A percentile compares a stretch with the other conserved stretches of the same genome.
Conservation (phyloP, 1,284 basidiomycete genomes). For the Cutaneotrichosporon mucoides region DNA sequence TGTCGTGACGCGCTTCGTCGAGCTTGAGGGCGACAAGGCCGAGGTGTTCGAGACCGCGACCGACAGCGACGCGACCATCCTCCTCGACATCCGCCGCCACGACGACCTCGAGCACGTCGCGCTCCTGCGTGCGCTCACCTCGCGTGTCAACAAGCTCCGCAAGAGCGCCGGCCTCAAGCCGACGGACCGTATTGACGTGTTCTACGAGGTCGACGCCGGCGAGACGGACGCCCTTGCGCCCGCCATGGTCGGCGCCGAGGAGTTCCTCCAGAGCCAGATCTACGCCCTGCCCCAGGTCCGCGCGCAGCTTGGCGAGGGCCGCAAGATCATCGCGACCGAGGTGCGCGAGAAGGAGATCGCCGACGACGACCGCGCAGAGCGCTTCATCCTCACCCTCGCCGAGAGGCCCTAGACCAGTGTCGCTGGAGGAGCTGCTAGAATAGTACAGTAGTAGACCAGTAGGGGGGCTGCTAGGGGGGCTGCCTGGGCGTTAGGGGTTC, state of each 20-base stretch:
- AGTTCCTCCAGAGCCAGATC: constrained; percentile 71
- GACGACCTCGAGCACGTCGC: constrained; percentile 84
- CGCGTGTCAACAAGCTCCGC: constrained; percentile 90
- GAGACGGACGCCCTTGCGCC: constrained; percentile 62
- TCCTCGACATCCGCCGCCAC: constrained; percentile 83
- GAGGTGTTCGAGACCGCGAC: constrained; percentile 75
- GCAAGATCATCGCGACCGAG: constrained; percentile 56
- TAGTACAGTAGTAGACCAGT: neutral
- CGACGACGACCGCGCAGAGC: constrained; percentile 86
- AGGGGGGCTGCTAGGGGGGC: too few species aligned
- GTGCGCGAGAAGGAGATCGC: constrained; percentile 77
- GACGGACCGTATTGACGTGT: constrained; percentile 89
- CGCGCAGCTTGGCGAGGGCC: constrained; percentile 66
- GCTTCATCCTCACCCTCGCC: constrained; percentile 38
- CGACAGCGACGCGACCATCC: constrained; percentile 90
- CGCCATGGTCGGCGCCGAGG: constrained; percentile 62
- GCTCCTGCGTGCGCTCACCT: constrained; percentile 83
- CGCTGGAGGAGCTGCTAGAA: too few species aligned
- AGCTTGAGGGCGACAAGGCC: constrained; percentile 53
- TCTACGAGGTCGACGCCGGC: constrained; percentile 74
- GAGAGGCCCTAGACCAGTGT: constrained; percentile 12
- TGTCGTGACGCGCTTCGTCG: constrained; percentile 84
- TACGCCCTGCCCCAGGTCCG: constrained; percentile 66
- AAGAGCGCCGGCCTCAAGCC: constrained; percentile 94
- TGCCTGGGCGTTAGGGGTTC: neutral